phyloP scores from a whole-genome alignment of 2,329 filamentous ascomycete species.

The Macrophomina phaseolina region DNA sequence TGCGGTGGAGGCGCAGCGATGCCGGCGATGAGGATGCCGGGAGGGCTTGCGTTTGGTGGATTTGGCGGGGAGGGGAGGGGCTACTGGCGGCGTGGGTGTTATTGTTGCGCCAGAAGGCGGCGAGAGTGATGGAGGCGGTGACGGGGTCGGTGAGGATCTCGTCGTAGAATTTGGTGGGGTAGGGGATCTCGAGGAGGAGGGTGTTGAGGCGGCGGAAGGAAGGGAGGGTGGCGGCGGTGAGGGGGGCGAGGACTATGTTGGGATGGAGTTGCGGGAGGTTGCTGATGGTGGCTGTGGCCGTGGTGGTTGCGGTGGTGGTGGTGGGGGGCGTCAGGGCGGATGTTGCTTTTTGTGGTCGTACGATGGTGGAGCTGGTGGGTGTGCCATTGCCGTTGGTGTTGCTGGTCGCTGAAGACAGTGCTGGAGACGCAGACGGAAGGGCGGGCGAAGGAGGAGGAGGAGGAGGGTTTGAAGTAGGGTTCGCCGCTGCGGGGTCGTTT shows the following conservation, averaged over 20 bases:
- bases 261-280: conserved; percentile 46
- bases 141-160: conserved; percentile 63
- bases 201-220: conserved; percentile 63
- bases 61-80: conserved; percentile 10
- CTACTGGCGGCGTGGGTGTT: not conserved
- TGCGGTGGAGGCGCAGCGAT: conserved; percentile 53
- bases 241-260: conserved; percentile 59
- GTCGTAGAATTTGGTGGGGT: conserved; percentile 65
- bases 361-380: no score
- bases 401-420: conserved; percentile 15
- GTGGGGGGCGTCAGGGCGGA: conserved; percentile 22
- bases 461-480: not conserved
- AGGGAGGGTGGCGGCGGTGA: conserved; percentile 60
- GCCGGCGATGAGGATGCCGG: conserved; percentile 48
- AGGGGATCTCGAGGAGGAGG: conserved; percentile 65
- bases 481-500: not conserved
- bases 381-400: conserved; percentile 19
- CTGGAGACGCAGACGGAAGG: not conserved
- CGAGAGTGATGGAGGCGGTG: conserved; percentile 60
- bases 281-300: not conserved
- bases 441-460: not conserved
- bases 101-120: conserved; percentile 61
- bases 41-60: conserved; percentile 33
- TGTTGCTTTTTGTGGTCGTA: not conserved
- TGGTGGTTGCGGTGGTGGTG: conserved; percentile 18